Conservation (phyloP, 2,329 filamentous ascomycete species). For the Trichoderma sp. region DNA sequence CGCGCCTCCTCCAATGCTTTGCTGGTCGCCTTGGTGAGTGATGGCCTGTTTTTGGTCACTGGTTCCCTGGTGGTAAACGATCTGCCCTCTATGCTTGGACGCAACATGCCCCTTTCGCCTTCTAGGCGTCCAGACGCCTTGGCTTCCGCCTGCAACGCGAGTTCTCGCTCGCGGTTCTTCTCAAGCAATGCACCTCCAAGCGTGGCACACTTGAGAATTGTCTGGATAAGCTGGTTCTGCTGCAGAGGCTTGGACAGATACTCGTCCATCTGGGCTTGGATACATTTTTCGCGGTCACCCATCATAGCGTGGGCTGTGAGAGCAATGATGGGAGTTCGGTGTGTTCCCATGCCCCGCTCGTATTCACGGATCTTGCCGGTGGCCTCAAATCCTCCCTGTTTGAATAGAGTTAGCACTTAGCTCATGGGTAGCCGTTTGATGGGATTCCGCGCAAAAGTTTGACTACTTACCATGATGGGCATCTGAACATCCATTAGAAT, state of each 20-base stretch:
- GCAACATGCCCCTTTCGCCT: conserved; percentile 35
- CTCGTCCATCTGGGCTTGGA: conserved; percentile 98
- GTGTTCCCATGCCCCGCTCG: conserved; percentile 74
- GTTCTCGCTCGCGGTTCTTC: conserved; percentile 64
- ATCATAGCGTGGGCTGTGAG: conserved; percentile 98
- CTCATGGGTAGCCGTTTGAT: background rate
- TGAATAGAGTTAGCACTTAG: background rate
- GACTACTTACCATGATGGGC: conserved; percentile 85
- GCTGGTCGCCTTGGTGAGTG: conserved; percentile 13
- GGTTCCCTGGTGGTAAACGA: conserved; percentile 68
- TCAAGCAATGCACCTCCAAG: conserved; percentile 80
- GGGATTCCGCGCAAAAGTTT: background rate
- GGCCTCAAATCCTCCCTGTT: conserved; percentile 87
- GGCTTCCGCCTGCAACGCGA: conserved; percentile 49
- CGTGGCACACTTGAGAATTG: conserved; percentile 93
- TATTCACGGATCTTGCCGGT: conserved; percentile 96
- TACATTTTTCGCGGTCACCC: conserved; percentile 95
- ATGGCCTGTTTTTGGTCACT: conserved; percentile 34
- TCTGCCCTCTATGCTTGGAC: conserved; percentile 51
- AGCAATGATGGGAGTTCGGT: conserved; percentile 91
- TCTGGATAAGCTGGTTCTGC: conserved; percentile 96
- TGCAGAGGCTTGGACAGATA: conserved; percentile 96
- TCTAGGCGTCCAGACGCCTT: conserved; percentile 41
- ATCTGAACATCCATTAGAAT: conserved; percentile 99
- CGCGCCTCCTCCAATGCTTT: conserved; percentile 31